These are phyloP conservation scores for Boeremia lycopersici DNA, from an alignment of 2,329 filamentous ascomycete species.

Conservation along the genomic window DNA sequence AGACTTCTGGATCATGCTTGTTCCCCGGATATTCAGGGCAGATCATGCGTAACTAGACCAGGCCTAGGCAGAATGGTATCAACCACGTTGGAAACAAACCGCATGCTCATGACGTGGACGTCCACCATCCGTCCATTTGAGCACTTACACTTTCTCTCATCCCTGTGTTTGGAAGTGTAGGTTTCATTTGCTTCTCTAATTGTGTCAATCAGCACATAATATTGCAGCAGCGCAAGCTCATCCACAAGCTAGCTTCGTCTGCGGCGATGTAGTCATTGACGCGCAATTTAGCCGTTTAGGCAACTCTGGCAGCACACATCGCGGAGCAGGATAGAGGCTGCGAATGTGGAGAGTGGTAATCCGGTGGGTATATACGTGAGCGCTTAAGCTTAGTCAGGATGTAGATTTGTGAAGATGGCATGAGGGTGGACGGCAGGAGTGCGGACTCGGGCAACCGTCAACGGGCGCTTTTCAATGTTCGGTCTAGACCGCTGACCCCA, in stretches of 20 bases:
- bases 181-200: too few species aligned
- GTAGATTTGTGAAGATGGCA: neutral
- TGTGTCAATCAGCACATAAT: too few species aligned
- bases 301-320: conserved; percentile 10
- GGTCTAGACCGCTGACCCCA: neutral
- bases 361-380: neutral
- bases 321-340: neutral
- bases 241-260: neutral
- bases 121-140: neutral
- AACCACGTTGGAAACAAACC: neutral
- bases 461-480: conserved; percentile 1
- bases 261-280: neutral
- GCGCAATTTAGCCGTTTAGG: conserved; percentile 43
- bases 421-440: neutral
- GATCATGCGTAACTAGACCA: conserved; percentile 36
- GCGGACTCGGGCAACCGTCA: neutral
- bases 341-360: neutral
- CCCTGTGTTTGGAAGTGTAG: too few species aligned
- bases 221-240: neutral
- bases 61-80: conserved; percentile 28
- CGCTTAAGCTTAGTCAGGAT: neutral
- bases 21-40: conserved; percentile 32
- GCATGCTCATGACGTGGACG: neutral
- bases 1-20: conserved; percentile 32
- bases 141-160: neutral